A percentile compares a stretch with the other conserved stretches of the same genome.
Evolutionary conservation across 352 stramenopile species (phyloP).

Genomic region (Globisporangium carolinianum): DNA sequence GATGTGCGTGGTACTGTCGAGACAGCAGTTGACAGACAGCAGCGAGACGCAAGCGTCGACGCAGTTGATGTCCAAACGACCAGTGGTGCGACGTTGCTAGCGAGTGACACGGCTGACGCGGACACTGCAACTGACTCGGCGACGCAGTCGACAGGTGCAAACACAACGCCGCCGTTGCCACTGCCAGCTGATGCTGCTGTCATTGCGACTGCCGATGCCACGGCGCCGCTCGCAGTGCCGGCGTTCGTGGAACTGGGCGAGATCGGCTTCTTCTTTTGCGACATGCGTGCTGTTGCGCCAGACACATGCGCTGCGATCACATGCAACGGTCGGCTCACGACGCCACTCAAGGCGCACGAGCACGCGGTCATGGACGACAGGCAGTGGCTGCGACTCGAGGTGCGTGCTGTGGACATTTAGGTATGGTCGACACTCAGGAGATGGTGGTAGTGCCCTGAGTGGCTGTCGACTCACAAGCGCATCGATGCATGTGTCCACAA

Average conservation of each 20-base stretch:
- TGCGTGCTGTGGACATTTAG: constrained; percentile 6
- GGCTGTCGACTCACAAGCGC: neutral
- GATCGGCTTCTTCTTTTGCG: constrained; percentile 60
- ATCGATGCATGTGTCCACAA: too few relatives aligned
- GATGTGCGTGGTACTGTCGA: neutral
- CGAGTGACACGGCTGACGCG: too few relatives aligned
- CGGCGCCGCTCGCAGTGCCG: neutral
- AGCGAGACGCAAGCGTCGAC: too few relatives aligned
- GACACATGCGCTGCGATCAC: constrained; percentile 45
- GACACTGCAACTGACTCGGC: too few relatives aligned
- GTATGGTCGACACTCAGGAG: too few relatives aligned
- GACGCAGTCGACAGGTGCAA: neutral
- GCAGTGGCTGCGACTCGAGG: constrained; percentile 66
- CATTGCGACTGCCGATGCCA: neutral
- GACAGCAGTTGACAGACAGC: neutral
- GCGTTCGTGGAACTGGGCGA: constrained; percentile 33
- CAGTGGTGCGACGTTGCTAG: neutral
- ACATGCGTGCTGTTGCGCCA: constrained; percentile 29
- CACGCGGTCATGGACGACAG: constrained; percentile 51
- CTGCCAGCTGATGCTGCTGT: neutral
- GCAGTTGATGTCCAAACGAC: too few relatives aligned
- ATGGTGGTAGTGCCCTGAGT: too few relatives aligned
- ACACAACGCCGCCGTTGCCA: neutral
- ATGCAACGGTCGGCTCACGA: constrained; percentile 53
- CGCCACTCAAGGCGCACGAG: constrained; percentile 39